Evolutionary conservation across 805 yeast genomes (phyloP).

Genomic region (Kuraishia hungarica): DNA sequence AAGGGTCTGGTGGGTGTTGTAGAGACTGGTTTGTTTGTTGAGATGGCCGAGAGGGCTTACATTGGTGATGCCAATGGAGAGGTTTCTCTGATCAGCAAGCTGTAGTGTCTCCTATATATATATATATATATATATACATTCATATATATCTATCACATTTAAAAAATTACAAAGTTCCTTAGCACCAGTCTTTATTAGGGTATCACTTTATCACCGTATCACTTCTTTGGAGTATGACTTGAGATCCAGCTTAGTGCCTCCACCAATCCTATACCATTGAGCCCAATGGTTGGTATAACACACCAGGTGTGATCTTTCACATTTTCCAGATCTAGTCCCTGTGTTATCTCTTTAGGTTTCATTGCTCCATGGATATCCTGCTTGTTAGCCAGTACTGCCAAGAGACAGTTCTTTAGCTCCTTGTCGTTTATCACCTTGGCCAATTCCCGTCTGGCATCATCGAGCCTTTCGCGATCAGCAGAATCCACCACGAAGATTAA

Average conservation of each 20-base stretch:
- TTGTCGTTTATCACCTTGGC: conserved; percentile 73
- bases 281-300: conserved; percentile 85
- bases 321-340: conserved; percentile 52
- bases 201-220: background rate
- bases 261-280: conserved; percentile 81
- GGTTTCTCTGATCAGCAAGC: background rate
- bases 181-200: background rate
- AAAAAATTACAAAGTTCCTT: background rate
- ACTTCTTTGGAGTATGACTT: conserved; percentile 27
- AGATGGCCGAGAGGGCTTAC: conserved; percentile 71
- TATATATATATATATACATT: too few relatives aligned
- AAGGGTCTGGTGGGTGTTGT: conserved; percentile 86
- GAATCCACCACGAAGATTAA: conserved; percentile 86
- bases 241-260: conserved; percentile 87
- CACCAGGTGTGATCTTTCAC: conserved; percentile 75
- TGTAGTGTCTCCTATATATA: background rate
- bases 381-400: conserved; percentile 83
- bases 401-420: conserved; percentile 71
- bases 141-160: too few relatives aligned
- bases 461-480: conserved; percentile 61
- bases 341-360: conserved; percentile 75
- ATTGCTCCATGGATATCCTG: conserved; percentile 69
- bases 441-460: conserved; percentile 72
- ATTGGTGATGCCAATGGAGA: conserved; percentile 80
- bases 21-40: conserved; percentile 85